Evolutionary conservation across 192 early-diverging fungal species (phyloP).

Genomic region (Gonapodya sp.): DNA sequence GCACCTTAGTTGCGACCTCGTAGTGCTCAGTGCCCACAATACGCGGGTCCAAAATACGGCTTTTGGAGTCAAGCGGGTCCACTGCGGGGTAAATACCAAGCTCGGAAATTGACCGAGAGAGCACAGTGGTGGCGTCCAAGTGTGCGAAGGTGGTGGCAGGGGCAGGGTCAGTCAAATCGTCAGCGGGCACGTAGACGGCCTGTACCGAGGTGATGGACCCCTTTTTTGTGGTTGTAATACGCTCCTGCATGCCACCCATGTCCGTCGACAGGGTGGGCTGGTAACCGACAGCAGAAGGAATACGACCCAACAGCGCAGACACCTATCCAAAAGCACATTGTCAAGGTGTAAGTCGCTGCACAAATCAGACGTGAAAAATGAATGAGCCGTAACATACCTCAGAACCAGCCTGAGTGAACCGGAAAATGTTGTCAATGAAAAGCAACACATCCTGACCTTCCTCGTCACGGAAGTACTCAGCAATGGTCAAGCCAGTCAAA

Average conservation of each 20-base stretch:
- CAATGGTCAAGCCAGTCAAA: slow-evolving; percentile 92
- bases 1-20: slow-evolving; percentile 81
- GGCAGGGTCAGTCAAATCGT: slow-evolving; percentile 99
- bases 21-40: slow-evolving; percentile 94
- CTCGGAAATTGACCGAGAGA: slow-evolving; percentile 97
- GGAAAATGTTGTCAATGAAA: slow-evolving; percentile 99
- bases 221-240: slow-evolving; percentile 99
- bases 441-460: slow-evolving; percentile 99
- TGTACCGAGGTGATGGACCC: slow-evolving; percentile 98
- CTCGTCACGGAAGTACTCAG: slow-evolving; percentile 99
- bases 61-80: slow-evolving; percentile 97
- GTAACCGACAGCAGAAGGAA: slow-evolving; percentile 99
- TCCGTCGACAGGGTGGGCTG: slow-evolving; percentile 97
- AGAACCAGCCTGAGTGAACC: slow-evolving; percentile 99
- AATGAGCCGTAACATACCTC: slow-evolving; percentile 45
- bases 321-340: slow-evolving; percentile 28
- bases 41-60: slow-evolving; percentile 94
- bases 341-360: not conserved
- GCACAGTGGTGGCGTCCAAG: slow-evolving; percentile 98
- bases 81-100: slow-evolving; percentile 99
- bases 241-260: slow-evolving; percentile 99
- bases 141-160: slow-evolving; percentile 98
- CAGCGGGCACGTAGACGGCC: slow-evolving; percentile 97
- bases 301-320: slow-evolving; percentile 97
- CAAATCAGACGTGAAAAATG: not conserved